Evolutionary conservation across 208 protist genomes (phyloP), one percentile per base, ranked within the genome.

Genomic region (Leishmania turanica): DNA sequence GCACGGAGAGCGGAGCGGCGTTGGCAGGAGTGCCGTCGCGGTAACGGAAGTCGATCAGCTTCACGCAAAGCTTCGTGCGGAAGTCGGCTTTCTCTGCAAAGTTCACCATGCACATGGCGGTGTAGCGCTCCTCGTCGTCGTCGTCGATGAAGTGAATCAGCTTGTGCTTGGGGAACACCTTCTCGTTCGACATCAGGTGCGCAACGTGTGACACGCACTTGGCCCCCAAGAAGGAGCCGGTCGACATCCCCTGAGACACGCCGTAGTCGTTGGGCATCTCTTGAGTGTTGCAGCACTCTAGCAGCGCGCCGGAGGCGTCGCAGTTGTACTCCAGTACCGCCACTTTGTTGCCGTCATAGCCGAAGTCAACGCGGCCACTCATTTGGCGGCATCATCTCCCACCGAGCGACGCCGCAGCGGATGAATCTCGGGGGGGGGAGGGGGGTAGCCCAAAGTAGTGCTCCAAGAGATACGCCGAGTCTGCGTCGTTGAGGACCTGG

Each of bases 301-400:
- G 81, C 73, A 97, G 80, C 15, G 88, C 92, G 19, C 84, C 90
- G 37, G 91, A 95, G 51, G 90, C 93, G 75, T 96, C 91, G 78
- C 90, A 94, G 87, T 95, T 96, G 90, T 95, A 95, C 83, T 95
- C 89, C 6, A 97, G 87, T 88, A 96, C 90, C 13, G 88, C 83
- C 24, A 97, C 83, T 9, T 82, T 78, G 73, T 93, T 87, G 40
- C 91, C 92, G 71, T 95, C 87, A 69, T 90, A 95, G 58, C 91
- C 91, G 85, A 97, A 96, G 85, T 95, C 92, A 73, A 97, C 95
- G 47, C 91, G 89, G 76, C 91, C 91, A 58, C 86, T 72, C 81
- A 95, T 88, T 40, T 40, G 91, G 64, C 11, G 85, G 91, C 31
- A 83, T 92, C 66, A 89, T 75, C 75, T 93, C 86, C 86, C 89